A percentile compares a stretch with the other conserved stretches of the same genome.
phyloP scores from a whole-genome alignment of 2,329 filamentous ascomycete genomes.

The Sporothrix brunneoviolacea region DNA sequence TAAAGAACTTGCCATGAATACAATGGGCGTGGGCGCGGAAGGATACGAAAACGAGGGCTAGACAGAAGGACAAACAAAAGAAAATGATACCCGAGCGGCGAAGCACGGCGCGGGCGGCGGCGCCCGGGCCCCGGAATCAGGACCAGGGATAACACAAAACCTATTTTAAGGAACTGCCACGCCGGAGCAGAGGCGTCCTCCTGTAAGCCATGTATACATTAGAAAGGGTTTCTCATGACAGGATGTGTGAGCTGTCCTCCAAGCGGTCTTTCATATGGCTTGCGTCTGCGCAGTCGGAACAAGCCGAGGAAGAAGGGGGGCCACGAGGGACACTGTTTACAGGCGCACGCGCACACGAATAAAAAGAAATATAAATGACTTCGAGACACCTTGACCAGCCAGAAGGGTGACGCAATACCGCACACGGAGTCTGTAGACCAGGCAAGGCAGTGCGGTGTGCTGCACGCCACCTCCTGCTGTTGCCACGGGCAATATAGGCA shows the following conservation, averaged over 20 bases:
- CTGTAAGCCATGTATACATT: too few relatives aligned
- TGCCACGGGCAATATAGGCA: conserved; percentile 1
- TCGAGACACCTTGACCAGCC: neutral
- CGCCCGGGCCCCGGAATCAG: neutral
- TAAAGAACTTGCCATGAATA: too few relatives aligned
- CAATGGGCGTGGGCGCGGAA: too few relatives aligned
- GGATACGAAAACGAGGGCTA: too few relatives aligned
- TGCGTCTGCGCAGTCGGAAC: too few relatives aligned
- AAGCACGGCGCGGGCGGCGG: neutral
- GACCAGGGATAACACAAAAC: neutral
- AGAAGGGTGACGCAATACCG: conserved; percentile 1
- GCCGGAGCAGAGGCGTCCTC: too few relatives aligned
- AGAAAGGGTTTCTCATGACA: too few relatives aligned
- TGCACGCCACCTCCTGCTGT: neutral
- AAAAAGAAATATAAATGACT: neutral
- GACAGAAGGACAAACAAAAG: neutral
- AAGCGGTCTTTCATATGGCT: too few relatives aligned
- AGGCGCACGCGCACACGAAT: neutral
- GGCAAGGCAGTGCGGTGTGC: neutral
- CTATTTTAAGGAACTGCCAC: too few relatives aligned
- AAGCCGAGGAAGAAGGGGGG: neutral
- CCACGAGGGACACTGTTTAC: neutral
- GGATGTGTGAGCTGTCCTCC: too few relatives aligned
- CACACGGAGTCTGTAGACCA: neutral
- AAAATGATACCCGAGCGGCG: conserved; percentile 10